Percentiles rank a stretch among this genome's conserved stretches.
These are phyloP conservation scores for Macrolepiota dolichaula DNA, from an alignment of 768 basidiomycete species.

Conservation along the genomic window DNA sequence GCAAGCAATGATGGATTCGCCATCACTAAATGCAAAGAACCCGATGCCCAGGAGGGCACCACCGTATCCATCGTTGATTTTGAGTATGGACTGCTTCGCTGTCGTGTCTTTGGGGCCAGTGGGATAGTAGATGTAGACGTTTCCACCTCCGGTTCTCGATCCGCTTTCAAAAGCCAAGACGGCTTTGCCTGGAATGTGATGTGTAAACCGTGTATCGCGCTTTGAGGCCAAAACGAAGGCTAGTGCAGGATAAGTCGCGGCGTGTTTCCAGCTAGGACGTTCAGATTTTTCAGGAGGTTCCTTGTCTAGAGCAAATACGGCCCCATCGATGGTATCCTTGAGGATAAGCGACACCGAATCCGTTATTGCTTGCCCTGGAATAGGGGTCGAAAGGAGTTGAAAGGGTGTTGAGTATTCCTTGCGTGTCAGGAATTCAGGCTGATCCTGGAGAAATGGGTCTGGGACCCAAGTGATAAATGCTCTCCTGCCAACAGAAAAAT, in stretches of 20 bases:
- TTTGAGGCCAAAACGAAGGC: slow-evolving; percentile 94
- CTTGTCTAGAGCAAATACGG: slow-evolving; percentile 48
- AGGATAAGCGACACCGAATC: slow-evolving; percentile 46
- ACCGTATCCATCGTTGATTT: slow-evolving; percentile 61
- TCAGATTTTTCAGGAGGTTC: slow-evolving; percentile 13
- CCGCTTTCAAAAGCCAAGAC: slow-evolving; percentile 88
- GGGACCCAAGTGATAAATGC: slow-evolving; percentile 68
- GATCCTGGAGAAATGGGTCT: slow-evolving; percentile 10
- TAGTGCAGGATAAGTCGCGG: slow-evolving; percentile 83
- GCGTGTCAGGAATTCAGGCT: slow-evolving; percentile 1
- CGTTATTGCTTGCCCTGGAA: slow-evolving; percentile 48
- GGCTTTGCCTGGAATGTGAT: slow-evolving; percentile 55
- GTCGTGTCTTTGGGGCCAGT: slow-evolving; percentile 46
- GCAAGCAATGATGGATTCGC: slow-evolving; percentile 50
- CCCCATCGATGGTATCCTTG: slow-evolving; percentile 74
- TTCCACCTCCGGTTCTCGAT: slow-evolving; percentile 61
- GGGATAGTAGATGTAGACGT: slow-evolving; percentile 82
- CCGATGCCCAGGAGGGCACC: slow-evolving; percentile 82
- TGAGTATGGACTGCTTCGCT: slow-evolving; percentile 83
- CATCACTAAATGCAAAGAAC: slow-evolving; percentile 31
- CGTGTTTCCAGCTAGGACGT: slow-evolving; percentile 61
- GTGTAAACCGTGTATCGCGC: slow-evolving; percentile 82
- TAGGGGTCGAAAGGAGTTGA: slow-evolving; percentile 63
- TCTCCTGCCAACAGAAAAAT: slow-evolving; percentile 64
- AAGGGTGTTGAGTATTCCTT: slow-evolving; percentile 31